Conservation (phyloP, 164 flowering plant genomes). For the Magnolia officinalis region DNA sequence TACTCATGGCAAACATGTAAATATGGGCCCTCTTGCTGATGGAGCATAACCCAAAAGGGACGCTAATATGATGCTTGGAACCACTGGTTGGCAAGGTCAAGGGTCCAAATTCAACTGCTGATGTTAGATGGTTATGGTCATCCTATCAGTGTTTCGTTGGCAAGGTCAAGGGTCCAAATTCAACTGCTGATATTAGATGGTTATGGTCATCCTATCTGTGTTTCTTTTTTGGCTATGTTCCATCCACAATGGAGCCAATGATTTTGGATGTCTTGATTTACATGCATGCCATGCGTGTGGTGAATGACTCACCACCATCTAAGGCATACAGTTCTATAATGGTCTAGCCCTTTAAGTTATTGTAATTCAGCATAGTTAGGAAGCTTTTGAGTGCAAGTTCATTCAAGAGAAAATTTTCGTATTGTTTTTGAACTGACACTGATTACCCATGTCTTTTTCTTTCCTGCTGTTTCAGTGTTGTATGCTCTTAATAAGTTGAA, state of each 20-base stretch:
- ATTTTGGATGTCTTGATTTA: neutral
- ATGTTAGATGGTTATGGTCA: neutral
- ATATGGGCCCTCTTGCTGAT: neutral
- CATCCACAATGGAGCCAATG: neutral
- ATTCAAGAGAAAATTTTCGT: constrained; percentile 2
- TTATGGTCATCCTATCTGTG: neutral
- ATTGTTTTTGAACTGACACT: neutral
- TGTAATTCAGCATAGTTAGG: neutral
- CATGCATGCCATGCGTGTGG: neutral
- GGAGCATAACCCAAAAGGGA: neutral
- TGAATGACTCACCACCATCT: neutral
- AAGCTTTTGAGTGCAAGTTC: neutral
- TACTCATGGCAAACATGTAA: neutral
- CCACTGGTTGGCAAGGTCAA: neutral
- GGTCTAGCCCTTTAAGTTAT: neutral
- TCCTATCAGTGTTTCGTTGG: neutral
- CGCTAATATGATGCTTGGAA: neutral
- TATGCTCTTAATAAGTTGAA: neutral
- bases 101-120: neutral
- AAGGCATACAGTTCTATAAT: neutral
- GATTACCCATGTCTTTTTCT: neutral
- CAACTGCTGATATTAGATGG: neutral
- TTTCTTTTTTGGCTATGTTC: neutral
- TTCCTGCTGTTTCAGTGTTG: no score
- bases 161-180: neutral